Base-by-base conservation (phyloP, 1,284 basidiomycete species). In the Pholiota adiposa region DNA sequence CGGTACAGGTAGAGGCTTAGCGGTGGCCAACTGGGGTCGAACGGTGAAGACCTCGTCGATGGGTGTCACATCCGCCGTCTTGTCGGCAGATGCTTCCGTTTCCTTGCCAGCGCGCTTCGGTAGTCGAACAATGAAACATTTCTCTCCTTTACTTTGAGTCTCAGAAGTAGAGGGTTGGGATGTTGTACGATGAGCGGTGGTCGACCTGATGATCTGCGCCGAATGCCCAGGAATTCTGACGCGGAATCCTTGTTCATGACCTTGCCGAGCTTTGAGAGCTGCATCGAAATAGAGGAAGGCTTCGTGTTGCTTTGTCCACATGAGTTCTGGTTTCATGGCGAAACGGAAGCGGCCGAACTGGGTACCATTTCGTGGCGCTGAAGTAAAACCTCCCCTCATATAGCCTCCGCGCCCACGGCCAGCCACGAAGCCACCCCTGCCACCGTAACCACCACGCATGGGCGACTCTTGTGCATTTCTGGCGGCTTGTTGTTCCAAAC, bases 231-330 rank as follows among this genome's bases (percentile, higher is more conserved):
- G 84, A 19, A 93, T 71, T 67, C 83, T 87, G 56, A 93, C 79
- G 38, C 86, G 83, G 62, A 84, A 81, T 16, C 75, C 78, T 23
- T 79, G 77, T 3, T 79, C 81, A 50, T 83, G 81, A 33, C 86
- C 84, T 14, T 74, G 74, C 31, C 84, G 83, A 19, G 84, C 79
- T 69, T 86, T 88, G 19, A 84, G 73, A 23, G 81, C 71, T 19
- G 79, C 68, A 54, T 92, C 89, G 54, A 82, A 79, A 74, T 87
- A 87, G 23, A 93, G 82, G 70, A 85, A 89, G 1, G 78, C 80
- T 67, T 92, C 90, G 63, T 87, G 84, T 60, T 91, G 89, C 66
- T 91, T 91, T 4, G 90, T 92, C 89, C 89, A 93, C 65, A 86
- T 81, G 43, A 81, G 82, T 70, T 93, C 90, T 6, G 90, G 90